Base-by-base conservation (phyloP, 129 eudicot species). In the Flaveria trinervia region DNA sequence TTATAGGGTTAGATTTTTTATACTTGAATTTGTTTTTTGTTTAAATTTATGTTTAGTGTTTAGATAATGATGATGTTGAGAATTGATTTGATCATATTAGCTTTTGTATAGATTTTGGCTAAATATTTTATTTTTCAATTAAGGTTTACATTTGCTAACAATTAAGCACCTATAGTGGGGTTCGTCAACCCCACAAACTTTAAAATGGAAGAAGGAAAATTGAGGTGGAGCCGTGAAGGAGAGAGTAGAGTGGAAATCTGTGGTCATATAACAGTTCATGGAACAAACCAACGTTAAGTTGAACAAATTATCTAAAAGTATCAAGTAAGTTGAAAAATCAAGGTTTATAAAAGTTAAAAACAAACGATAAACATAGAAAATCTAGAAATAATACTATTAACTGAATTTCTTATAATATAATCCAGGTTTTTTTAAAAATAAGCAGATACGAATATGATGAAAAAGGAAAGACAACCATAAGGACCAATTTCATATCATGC, bases 41-140 rank as follows among this genome's bases (percentile, higher is more conserved):
- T 55, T 18, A 7, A n/a, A 55, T 55, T 55, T 55, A 23, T n/a
- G 23, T 20, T 18, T 55, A 55, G 61, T 55, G 61, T 55, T 54
- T 55, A 7, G 61, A 55, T 7, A 55, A 55, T 55, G 61, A 55
- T 55, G 61, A 55, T 55, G 61, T 55, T 55, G 12, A n/a, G 61
- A 7, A 17, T 55, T 55, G 61, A 55, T 17, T 36, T 36, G 41
- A 36, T n/a, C 11, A 2, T 55, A 7, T 55, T 55, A 55, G 11
- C 18, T 22, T 55, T 55, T 55, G 41, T 36, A 36, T 36, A 36
- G 41, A 36, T 6, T 55, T 55, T 55, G 61, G 61, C 18, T 55
- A 17, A 23, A 10, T 30, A 30, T 20, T 55, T 55, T 55, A 13
- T 17, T 55, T 54, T 55, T 55, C 10, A 22, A 55, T 55, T 55